Conservation (phyloP, 176 grass and related monocot species). For the Eleusine coracana region DNA sequence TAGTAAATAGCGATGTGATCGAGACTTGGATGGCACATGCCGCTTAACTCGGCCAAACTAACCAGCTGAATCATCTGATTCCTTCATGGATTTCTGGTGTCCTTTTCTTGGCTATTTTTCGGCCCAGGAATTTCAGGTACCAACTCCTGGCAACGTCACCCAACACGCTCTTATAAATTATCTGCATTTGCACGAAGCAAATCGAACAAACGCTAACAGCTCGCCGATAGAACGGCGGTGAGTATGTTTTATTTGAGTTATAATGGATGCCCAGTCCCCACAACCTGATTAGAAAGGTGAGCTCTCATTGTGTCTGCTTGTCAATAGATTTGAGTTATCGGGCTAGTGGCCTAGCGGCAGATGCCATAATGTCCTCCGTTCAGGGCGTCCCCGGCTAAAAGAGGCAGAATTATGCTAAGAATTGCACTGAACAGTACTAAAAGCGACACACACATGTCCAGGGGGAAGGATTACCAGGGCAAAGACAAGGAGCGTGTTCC, state of each 20-base stretch:
- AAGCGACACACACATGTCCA: slow-evolving; percentile 27
- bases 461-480: slow-evolving; percentile 44
- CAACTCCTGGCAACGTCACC: slow-evolving; percentile 38
- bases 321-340: neutral
- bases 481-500: slow-evolving; percentile 58
- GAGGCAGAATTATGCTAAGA: slow-evolving; percentile 22
- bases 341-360: slow-evolving; percentile 30
- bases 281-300: slow-evolving; percentile 36
- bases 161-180: neutral
- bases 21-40: slow-evolving; percentile 23
- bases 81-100: slow-evolving; percentile 28
- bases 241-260: slow-evolving; percentile 14
- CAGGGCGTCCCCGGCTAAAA: slow-evolving; percentile 25
- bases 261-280: slow-evolving; percentile 29
- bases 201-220: slow-evolving; percentile 30
- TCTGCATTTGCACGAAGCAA: neutral
- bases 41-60: slow-evolving; percentile 31
- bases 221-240: neutral
- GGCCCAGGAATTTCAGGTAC: slow-evolving; percentile 25
- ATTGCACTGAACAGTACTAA: slow-evolving; percentile 26
- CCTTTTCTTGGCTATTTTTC: neutral
- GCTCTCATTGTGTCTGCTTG: slow-evolving; percentile 49
- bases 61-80: slow-evolving; percentile 27
- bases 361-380: slow-evolving; percentile 36
- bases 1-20: slow-evolving; percentile 33